phyloP scores from a whole-genome alignment of 768 basidiomycete genomes.

The Dictyophora rubrovolvata region DNA sequence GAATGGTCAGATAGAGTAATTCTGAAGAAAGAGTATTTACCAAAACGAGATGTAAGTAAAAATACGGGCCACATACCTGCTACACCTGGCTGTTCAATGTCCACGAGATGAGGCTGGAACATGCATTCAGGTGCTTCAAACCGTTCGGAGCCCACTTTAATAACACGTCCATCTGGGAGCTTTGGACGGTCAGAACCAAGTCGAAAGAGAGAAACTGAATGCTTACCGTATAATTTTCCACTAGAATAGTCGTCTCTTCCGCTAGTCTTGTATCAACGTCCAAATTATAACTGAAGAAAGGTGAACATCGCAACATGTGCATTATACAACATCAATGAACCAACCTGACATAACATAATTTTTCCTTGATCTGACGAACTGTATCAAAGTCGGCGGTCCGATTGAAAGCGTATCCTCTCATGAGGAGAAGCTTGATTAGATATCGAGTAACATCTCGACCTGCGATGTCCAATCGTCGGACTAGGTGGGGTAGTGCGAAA shows the following conservation, averaged over 20 bases:
- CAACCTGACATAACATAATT: constrained; percentile 93
- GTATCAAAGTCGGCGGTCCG: constrained; percentile 99
- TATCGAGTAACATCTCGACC: constrained; percentile 98
- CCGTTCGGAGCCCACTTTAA: constrained; percentile 96
- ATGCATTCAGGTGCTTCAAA: constrained; percentile 99
- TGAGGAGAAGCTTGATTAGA: constrained; percentile 96
- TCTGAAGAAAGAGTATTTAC: constrained; percentile 36
- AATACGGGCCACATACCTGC: constrained; percentile 47
- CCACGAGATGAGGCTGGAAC: constrained; percentile 98
- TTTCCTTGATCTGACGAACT: constrained; percentile 97
- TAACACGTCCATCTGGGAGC: constrained; percentile 91
- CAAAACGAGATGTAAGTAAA: background rate
- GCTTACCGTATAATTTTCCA: constrained; percentile 89
- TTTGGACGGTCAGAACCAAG: constrained; percentile 20
- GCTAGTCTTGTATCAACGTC: constrained; percentile 86
- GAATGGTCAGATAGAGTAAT: constrained; percentile 95
- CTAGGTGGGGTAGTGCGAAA: constrained; percentile 90
- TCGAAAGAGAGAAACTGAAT: background rate
- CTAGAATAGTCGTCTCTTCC: constrained; percentile 93
- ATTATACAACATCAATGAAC: constrained; percentile 11
- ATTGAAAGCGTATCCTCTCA: constrained; percentile 99
- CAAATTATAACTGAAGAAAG: constrained; percentile 71
- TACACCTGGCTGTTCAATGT: constrained; percentile 92
- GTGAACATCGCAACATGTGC: background rate
- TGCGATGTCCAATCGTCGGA: constrained; percentile 90